Percentiles rank a stretch among this genome's conserved stretches.
These are phyloP conservation scores for Carex littledalei DNA, from an alignment of 176 grass and related monocot species.

Conservation along the genomic window DNA sequence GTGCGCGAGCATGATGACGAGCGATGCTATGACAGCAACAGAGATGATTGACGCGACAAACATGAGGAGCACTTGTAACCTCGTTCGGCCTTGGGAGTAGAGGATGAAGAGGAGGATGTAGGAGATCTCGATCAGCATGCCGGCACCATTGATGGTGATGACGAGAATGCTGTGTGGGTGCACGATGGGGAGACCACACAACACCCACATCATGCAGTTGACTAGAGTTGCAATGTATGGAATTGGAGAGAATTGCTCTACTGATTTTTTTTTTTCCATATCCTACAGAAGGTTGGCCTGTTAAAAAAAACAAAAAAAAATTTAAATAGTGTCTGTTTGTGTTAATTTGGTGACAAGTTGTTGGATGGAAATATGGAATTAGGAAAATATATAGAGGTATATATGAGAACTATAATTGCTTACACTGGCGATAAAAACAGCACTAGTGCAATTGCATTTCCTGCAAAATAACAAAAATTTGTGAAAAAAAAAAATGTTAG, in stretches of 20 bases:
- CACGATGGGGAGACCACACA: slow-evolving; percentile 71
- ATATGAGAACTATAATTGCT: slow-evolving; percentile 21
- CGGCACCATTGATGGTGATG: slow-evolving; percentile 91
- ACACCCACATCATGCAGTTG: slow-evolving; percentile 99
- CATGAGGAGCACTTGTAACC: slow-evolving; percentile 45
- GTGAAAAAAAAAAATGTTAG: neutral
- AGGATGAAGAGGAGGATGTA: slow-evolving; percentile 74
- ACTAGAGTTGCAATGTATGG: slow-evolving; percentile 89
- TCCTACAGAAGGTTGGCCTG: slow-evolving; percentile 77
- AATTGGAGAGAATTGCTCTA: slow-evolving; percentile 85
- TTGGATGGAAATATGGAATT: neutral
- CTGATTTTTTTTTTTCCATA: slow-evolving; percentile 84
- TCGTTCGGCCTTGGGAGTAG: slow-evolving; percentile 41
- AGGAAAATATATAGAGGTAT: too few relatives aligned
- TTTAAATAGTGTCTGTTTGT: neutral
- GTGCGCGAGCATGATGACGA: slow-evolving; percentile 58
- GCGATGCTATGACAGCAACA: slow-evolving; percentile 39
- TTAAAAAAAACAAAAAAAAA: neutral
- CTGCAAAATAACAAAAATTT: slow-evolving; percentile 37
- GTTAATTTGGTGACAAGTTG: slow-evolving; percentile 1
- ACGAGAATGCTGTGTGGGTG: slow-evolving; percentile 94
- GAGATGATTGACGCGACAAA: slow-evolving; percentile 51
- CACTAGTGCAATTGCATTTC: slow-evolving; percentile 81
- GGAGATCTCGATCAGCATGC: slow-evolving; percentile 67
- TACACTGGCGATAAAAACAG: slow-evolving; percentile 91